Base-by-base conservation (phyloP, 768 basidiomycete genomes). In the Tylopilus vinaceipallidus region DNA sequence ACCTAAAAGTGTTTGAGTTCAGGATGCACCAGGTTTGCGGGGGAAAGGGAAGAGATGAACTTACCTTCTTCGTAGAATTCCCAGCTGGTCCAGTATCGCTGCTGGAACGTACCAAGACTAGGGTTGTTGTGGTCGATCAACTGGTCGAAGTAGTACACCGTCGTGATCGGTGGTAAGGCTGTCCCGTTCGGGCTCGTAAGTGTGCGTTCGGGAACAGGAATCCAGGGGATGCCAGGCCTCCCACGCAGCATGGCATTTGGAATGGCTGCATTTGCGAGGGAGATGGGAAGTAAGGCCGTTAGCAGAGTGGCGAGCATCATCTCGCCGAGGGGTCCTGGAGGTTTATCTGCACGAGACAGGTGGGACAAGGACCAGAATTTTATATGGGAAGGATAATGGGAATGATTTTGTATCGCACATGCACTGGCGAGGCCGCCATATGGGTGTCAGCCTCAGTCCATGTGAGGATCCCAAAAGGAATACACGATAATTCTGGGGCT, bases 51-150 rank as follows among this genome's bases (percentile, higher is more conserved):
- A 51, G 30, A 17, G 5, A 24, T 1, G 14, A 16, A 33, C 29
- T 44, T 47, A 77, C 80, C 78, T 33, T 67, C 52, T 63, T 83
- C 71, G 55, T 88, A 88, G 57, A 73, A 85, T 63, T 88, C 82
- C 65, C 73, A 84, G 26, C 80, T 80, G 51, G 79, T 73, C 84
- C 84, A 88, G 66, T 76, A 88, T 30, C 87, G 78, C 66, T 88
- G 87, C 61, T 81, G 73, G 68, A 90, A 90, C n/a, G 85, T 88
- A 17, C 87, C 87, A 19, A 79, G 68, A 23, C 73, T 69, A n/a
- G 83, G 80, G 52, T 80, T 66, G 29, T 62, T 73, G 61, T 80
- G 80, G 58, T 81, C 77, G 46, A 64, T 69, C 27, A 65, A 42
- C 39, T 69, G 68, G 35, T 69, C 47, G 19, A 70, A 69, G 36